Evolutionary conservation across 1,139 yeast genomes (phyloP), one percentile per base, ranked within the genome.

Genomic region (Candida anutae): DNA sequence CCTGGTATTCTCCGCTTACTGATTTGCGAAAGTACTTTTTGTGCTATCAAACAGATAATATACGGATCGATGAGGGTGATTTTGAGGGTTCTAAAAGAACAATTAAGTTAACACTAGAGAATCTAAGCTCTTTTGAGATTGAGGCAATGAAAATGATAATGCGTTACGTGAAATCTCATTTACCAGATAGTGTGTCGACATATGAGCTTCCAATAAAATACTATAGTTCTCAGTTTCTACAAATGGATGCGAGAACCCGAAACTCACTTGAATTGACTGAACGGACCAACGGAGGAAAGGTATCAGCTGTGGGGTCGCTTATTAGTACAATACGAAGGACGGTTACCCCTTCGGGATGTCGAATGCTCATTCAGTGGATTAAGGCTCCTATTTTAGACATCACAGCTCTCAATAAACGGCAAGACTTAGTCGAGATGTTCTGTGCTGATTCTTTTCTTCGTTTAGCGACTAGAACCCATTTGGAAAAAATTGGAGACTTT

Each of bases 241-340:
- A 80, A 36, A 80, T 90, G 53, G 98, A 90, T 45, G 62, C 87
- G 0, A 56, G 94, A 27, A 84, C 97, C 0, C 64, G 88, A 18
- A 79, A 77, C 23, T 90, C 95, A 2, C 59, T 90, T 27, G 98
- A 90, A 45, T 55, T 90, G 17, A 55, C 63, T 0, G 67, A 58
- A 25, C 39, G 72, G 19, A 67, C 82, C 0, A 57, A 75, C 5
- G 60, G 75, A 32, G 79, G 69, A 3, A 46, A 74, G n/a, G 69
- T 69, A 12, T 64, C 77, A 10, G 59, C 58, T 4, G 67, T 68
- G 9, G 95, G 95, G 0, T 77, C 95, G 0, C 53, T 90, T 12
- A 56, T 83, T 9, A 70, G 74, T 12, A 68, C 84, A 0, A 68
- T 90, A 6, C 71, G 74, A 33, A 58, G 80, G 31, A 90, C 97